Percentiles rank a stretch among this genome's conserved stretches.
Evolutionary conservation across 805 yeast genomes (phyloP).

Genomic region (Candida argentea): DNA sequence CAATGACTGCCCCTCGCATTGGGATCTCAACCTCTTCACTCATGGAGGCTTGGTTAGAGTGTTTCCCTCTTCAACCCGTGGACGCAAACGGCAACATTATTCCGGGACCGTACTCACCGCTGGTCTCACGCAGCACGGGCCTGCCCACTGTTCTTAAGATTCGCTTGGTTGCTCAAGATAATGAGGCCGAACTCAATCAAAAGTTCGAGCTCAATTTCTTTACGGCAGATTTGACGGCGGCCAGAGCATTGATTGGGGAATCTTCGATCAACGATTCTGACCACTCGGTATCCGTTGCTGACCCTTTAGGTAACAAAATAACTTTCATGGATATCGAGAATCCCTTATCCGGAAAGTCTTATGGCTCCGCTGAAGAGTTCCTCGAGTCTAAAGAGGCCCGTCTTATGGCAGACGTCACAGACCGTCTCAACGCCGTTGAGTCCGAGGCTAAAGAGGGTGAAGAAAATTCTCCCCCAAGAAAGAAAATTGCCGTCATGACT

Average conservation of each 20-base stretch:
- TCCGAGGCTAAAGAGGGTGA: constrained; percentile 4
- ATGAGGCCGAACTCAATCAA: constrained; percentile 3
- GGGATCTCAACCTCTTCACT: constrained; percentile 61
- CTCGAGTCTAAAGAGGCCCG: constrained; percentile 15
- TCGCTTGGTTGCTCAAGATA: constrained; percentile 16
- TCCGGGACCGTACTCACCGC: constrained; percentile 32
- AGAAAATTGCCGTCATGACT: constrained; percentile 65
- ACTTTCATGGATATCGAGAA: constrained; percentile 15
- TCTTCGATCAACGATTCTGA: constrained; percentile 1
- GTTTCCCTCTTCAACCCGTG: constrained; percentile 42
- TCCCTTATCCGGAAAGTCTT: constrained; percentile 12
- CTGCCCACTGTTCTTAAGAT: constrained; percentile 25
- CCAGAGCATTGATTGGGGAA: constrained; percentile 10
- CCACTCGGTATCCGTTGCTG: constrained; percentile 7
- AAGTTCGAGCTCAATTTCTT: constrained; percentile 20
- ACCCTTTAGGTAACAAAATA: constrained; percentile 28
- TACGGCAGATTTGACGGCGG: constrained; percentile 16
- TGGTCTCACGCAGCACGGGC: constrained; percentile 28
- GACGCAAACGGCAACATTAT: constrained; percentile 22
- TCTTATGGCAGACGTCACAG: constrained; percentile 15
- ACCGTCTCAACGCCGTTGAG: background rate
- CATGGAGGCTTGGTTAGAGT: constrained; percentile 64
- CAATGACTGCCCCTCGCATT: constrained; percentile 11
- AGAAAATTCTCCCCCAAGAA: constrained; percentile 12
- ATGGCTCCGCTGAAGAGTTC: constrained; percentile 17